phyloP scores from a whole-genome alignment of 1,139 yeast species.

The Pichia sp. region DNA sequence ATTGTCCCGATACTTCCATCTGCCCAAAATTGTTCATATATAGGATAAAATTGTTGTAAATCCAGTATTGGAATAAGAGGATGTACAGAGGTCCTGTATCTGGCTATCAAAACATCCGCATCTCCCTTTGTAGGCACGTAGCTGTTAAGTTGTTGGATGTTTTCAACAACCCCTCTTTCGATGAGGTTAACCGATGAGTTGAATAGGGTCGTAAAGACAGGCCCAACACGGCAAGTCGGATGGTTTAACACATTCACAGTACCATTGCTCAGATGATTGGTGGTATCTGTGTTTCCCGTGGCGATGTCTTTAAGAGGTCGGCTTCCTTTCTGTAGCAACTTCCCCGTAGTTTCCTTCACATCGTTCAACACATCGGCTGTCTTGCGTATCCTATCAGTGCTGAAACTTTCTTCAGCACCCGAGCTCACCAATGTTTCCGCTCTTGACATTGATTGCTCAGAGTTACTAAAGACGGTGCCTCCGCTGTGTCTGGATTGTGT shows the following conservation, averaged over 20 bases:
- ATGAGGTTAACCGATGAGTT: conserved; percentile 13
- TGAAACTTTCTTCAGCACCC: not conserved
- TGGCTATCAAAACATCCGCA: conserved; percentile 15
- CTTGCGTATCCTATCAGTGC: not conserved
- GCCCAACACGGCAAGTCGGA: conserved; percentile 15
- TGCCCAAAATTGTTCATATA: conserved; percentile 19
- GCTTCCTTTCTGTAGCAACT: no score
- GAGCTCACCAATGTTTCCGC: not conserved
- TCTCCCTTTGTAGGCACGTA: conserved; percentile 14
- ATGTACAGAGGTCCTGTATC: conserved; percentile 18
- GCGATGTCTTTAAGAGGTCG: no score
- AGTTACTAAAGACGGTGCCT: not conserved
- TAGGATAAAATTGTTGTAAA: conserved; percentile 13
- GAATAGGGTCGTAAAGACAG: conserved; percentile 18
- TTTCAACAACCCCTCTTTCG: conserved; percentile 3
- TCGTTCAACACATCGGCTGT: not conserved
- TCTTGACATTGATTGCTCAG: not conserved
- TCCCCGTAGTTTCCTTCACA: no score
- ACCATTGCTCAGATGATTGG: not conserved
- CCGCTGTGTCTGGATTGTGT: not conserved
- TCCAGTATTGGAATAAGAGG: conserved; percentile 19
- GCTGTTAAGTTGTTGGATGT: conserved; percentile 9
- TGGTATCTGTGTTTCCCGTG: not conserved
- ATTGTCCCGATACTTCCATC: conserved; percentile 7
- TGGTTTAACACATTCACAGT: not conserved